Base-by-base conservation (phyloP, 2,329 filamentous ascomycete species). In the Fusarium goolgardi region DNA sequence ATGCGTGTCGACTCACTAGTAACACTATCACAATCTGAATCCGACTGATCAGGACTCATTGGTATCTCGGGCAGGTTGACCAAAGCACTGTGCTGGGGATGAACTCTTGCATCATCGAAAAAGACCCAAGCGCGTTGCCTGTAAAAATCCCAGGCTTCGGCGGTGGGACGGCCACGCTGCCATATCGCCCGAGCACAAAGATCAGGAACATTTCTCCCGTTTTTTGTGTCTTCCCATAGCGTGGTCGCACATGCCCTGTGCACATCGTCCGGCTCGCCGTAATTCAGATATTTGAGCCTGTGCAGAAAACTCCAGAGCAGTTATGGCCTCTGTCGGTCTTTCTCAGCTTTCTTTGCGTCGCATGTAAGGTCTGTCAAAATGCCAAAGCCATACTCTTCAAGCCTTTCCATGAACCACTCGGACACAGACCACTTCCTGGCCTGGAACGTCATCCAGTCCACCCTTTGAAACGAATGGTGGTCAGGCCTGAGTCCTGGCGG, bases 101-200 rank as follows among this genome's bases (percentile, higher is more conserved):
- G 47, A 25, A 44, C 20, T 16, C 35, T 18, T 32, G 47, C 11
- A 20, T 35, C 23, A 4, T 52, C 39, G 12, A 65, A 65, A 16
- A 65, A 59, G 8, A 51, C 46, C 46, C 37, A 65, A 10, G 54
- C 47, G 8, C 60, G 46, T 16, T 60, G 54, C 15, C 43, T 41
- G 20, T 21, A 44, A 5, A 29, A 16, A 23, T 39, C 34, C 7
- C n/a, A 21, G 13, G 21, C 25, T 15, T 21, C 31, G 13, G 9
- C 10, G 9, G 16, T 4, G 23, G 15, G 23, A 6, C 4, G 9
- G 5, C 10, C 16, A 16, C 18, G 15, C 9, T 43, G 21, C 16
- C 21, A 11, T 12, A 27, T 27, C 15, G 16, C 11, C 9, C 23
- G 21, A 5, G 40, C 40, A 25, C 40, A 43, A 18, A 43, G 21